phyloP scores from a whole-genome alignment of 306 rosid genomes.

The Quercus agrifolia region DNA sequence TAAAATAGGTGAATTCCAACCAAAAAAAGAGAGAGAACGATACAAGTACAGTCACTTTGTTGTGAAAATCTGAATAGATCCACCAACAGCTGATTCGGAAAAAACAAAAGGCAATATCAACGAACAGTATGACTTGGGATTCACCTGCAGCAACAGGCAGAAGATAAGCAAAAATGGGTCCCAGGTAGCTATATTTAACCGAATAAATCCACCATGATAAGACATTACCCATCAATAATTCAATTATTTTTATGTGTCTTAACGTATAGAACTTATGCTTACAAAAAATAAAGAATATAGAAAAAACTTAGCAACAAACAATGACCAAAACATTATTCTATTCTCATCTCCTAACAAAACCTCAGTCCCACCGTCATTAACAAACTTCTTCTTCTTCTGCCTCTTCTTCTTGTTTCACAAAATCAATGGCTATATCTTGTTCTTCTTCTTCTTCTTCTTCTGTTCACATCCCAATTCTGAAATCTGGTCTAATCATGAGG shows the following conservation, averaged over 20 bases:
- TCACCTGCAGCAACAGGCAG: conserved; percentile 28
- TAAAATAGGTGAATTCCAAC: too few species aligned
- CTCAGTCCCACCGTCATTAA: conserved; percentile 10
- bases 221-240: conserved; percentile 50
- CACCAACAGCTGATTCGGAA: conserved; percentile 13
- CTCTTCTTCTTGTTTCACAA: conserved; percentile 23
- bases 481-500: conserved; percentile 39
- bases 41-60: neutral
- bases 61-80: conserved; percentile 31
- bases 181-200: conserved; percentile 8
- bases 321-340: conserved; percentile 11
- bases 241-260: conserved; percentile 24
- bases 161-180: conserved; percentile 42
- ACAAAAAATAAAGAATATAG: neutral
- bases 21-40: too few species aligned
- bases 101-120: neutral
- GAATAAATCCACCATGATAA: conserved; percentile 26
- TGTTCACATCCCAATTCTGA: conserved; percentile 43
- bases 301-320: neutral
- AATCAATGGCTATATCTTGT: conserved; percentile 60
- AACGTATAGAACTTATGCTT: neutral
- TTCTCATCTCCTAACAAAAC: conserved; percentile 16
- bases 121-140: conserved; percentile 23
- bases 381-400: conserved; percentile 6
- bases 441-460: conserved; percentile 32